Evolutionary conservation across 2,329 filamentous ascomycete genomes (phyloP).

Genomic region (Hypoxylon sp.): DNA sequence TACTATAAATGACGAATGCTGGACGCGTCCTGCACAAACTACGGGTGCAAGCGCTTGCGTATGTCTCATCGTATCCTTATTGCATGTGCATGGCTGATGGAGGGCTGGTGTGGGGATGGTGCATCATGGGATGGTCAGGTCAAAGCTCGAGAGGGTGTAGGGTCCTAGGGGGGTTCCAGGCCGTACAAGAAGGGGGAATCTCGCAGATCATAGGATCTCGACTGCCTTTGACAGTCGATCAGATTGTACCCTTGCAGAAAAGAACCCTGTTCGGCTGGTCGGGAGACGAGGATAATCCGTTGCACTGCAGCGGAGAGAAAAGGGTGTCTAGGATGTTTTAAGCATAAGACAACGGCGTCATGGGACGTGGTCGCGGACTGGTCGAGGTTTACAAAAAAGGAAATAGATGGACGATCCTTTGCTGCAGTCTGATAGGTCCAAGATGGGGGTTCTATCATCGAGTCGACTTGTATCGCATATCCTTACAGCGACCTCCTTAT

Average conservation of each 20-base stretch:
- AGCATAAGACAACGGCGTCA: constrained; percentile 44
- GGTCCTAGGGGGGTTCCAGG: constrained; percentile 32
- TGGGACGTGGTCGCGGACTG: constrained; percentile 36
- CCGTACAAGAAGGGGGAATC: constrained; percentile 38
- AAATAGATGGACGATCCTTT: constrained; percentile 37
- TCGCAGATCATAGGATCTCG: constrained; percentile 45
- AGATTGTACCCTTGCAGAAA: constrained; percentile 40
- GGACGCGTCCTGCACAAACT: constrained; percentile 39
- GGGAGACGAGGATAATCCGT: constrained; percentile 43
- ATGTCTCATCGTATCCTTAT: constrained; percentile 42
- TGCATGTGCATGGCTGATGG: constrained; percentile 42
- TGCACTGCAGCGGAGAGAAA: constrained; percentile 45
- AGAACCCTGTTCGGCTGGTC: constrained; percentile 41
- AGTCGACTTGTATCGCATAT: neutral
- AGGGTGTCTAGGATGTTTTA: constrained; percentile 43
- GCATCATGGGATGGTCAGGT: constrained; percentile 41
- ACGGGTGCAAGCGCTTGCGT: constrained; percentile 41
- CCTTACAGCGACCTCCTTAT: neutral
- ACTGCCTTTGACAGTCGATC: constrained; percentile 41
- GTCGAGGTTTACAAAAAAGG: constrained; percentile 32
- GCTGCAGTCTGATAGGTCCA: constrained; percentile 34
- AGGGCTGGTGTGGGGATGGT: constrained; percentile 41
- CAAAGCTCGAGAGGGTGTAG: constrained; percentile 39
- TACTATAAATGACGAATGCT: constrained; percentile 28
- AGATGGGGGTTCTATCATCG: constrained; percentile 19